A percentile compares a stretch with the other conserved stretches of the same genome.
Conservation (phyloP, 2,329 filamentous ascomycete genomes). For the Exophiala sp. region DNA sequence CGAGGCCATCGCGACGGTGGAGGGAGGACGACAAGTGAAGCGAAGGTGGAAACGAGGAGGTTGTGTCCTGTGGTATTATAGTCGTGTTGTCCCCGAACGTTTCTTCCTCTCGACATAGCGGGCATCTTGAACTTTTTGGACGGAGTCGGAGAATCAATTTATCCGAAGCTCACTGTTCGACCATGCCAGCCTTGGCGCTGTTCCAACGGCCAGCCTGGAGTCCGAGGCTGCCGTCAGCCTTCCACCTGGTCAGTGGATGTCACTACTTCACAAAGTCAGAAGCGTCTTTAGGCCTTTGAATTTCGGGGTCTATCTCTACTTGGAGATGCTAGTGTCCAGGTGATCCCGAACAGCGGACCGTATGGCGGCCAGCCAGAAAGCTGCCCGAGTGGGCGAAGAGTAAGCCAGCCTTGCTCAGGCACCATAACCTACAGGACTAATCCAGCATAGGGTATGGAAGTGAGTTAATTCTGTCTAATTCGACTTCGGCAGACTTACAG, state of each 20-base stretch:
- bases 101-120: constrained; percentile 15
- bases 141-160: constrained; percentile 4
- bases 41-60: background rate
- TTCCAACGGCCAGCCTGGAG: background rate
- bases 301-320: background rate
- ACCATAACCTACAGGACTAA: constrained; percentile 1
- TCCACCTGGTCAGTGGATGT: too few relatives aligned
- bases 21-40: too few relatives aligned
- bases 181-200: background rate
- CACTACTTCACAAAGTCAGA: too few relatives aligned
- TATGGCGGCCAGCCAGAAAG: constrained; percentile 48
- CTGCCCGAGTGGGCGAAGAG: constrained; percentile 68
- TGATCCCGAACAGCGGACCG: background rate
- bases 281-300: background rate
- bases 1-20: constrained; percentile 60
- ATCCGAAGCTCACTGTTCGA: background rate
- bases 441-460: constrained; percentile 74
- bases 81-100: constrained; percentile 11
- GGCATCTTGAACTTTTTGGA: constrained; percentile 16
- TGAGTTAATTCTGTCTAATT: constrained; percentile 47
- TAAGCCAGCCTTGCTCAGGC: constrained; percentile 41
- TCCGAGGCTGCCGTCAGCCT: background rate
- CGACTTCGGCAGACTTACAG: constrained; percentile 4
- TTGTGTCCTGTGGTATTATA: constrained; percentile 10
- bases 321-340: constrained; percentile 7